Base-by-base conservation (phyloP, 108 stramenopile genomes). In the Bacterosira constricta region DNA sequence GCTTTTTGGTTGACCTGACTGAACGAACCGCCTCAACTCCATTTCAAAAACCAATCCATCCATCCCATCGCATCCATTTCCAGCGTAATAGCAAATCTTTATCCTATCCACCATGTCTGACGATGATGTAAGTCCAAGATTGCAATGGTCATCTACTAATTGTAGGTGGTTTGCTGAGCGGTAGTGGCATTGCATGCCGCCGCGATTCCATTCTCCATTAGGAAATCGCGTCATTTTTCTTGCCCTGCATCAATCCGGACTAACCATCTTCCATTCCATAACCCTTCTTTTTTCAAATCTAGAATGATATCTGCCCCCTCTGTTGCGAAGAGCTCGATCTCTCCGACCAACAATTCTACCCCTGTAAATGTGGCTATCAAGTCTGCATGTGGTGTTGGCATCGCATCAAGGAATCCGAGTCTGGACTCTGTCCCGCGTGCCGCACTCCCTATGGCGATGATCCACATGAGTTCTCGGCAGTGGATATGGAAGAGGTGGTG, bases 311-410 rank as follows among this genome's bases (percentile, higher is more conserved):
- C 36, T 99, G 98, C 86, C 98, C 98, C 37, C 90, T 99, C 37
- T 99, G 98, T 78, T 96, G 96, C 80, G 97, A 98, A 80, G 94
- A 97, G 35, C 85, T 99, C 67, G 98, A 99, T 81, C 81, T 98
- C 29, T 92, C 96, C 30, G 98, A 99, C 86, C 84, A 84, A 62
- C 92, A 96, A 69, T 99, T 99, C 81, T 91, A 95, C 80, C 98
- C 98, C 12, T 99, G 98, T 75, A 97, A 96, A 81, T 98, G 98
- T 67, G 98, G 97, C 56, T 99, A 98, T 72, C 92, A 96, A 83
- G 95, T 99, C 20, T 99, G 98, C 85, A 98, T 98, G 97, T 99
- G 96, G 97, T 99, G 98, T 81, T 98, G 98, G 98, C 97, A 99
- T 65, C 90, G 95, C 51, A 99, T 99, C 67, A 90, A 92, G 63